Evolutionary conservation across 2,329 filamentous ascomycete genomes (phyloP).

Genomic region (Aureobasidium sp.): DNA sequence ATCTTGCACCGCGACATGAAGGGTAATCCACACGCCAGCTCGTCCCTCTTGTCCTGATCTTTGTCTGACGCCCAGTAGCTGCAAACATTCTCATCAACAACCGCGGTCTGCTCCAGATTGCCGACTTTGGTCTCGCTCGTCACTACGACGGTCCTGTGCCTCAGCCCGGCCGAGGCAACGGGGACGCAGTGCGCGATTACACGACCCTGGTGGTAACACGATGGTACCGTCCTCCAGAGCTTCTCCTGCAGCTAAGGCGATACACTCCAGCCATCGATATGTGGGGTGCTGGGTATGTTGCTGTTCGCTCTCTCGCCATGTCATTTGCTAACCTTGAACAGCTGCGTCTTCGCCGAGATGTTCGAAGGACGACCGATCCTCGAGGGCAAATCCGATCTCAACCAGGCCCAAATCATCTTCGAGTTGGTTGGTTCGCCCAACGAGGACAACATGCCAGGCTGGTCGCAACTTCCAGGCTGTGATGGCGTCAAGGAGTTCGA

Average conservation of each 20-base stretch:
- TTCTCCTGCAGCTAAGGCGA: constrained; percentile 74
- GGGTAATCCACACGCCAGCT: constrained; percentile 15
- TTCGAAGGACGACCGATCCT: constrained; percentile 87
- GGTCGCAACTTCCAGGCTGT: constrained; percentile 71
- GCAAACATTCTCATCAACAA: constrained; percentile 97
- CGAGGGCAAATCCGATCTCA: constrained; percentile 74
- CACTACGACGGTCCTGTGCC: constrained; percentile 84
- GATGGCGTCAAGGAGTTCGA: constrained; percentile 60
- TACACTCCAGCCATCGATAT: constrained; percentile 98
- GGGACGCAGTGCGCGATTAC: constrained; percentile 81
- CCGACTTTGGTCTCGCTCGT: constrained; percentile 88
- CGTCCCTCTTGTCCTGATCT: constrained; percentile 11
- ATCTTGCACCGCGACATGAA: constrained; percentile 99
- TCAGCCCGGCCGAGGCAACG: constrained; percentile 65
- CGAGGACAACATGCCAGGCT: constrained; percentile 87
- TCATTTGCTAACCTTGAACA: constrained; percentile 30
- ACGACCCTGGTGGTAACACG: constrained; percentile 93
- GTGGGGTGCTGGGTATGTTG: constrained; percentile 84
- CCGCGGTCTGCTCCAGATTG: constrained; percentile 85
- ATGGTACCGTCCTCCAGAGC: constrained; percentile 93
- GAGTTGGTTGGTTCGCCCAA: constrained; percentile 83
- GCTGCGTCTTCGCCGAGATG: constrained; percentile 99
- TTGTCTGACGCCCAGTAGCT: constrained; percentile 35
- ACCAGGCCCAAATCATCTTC: constrained; percentile 91
- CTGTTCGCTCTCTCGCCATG: not conserved